Conservation (phyloP, 83 land plant species). For the Picea abies region DNA sequence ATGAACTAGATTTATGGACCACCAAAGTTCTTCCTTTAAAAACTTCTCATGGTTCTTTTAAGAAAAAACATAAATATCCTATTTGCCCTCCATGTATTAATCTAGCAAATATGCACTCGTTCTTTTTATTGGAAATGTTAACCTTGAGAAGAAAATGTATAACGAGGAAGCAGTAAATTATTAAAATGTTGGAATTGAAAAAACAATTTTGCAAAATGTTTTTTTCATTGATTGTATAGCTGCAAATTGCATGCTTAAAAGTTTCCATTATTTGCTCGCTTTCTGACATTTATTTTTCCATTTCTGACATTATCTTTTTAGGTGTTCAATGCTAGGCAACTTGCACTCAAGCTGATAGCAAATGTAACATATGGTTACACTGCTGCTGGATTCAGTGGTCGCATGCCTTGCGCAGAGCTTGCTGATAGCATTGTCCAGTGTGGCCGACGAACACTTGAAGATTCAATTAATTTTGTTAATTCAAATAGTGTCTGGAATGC, state of each 20-base stretch:
- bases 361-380: conserved; percentile 99
- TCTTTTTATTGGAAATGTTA: neutral
- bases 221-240: neutral
- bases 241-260: neutral
- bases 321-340: conserved; percentile 94
- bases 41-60: neutral
- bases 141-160: neutral
- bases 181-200: neutral
- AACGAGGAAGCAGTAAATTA: neutral
- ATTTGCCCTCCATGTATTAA: neutral
- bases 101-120: neutral
- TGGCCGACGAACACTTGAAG: conserved; percentile 94
- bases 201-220: neutral
- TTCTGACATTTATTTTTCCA: neutral
- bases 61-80: neutral
- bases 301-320: conserved; percentile 22
- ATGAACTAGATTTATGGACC: too few species aligned
- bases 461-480: conserved; percentile 85
- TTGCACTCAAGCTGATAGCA: conserved; percentile 95
- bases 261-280: neutral
- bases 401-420: conserved; percentile 99
- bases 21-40: neutral
- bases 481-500: conserved; percentile 77
- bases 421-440: conserved; percentile 98
- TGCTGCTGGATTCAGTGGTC: conserved; percentile 99